Conservation (phyloP, 2,329 filamentous ascomycete species). For the Pezizomycotina sp. region DNA sequence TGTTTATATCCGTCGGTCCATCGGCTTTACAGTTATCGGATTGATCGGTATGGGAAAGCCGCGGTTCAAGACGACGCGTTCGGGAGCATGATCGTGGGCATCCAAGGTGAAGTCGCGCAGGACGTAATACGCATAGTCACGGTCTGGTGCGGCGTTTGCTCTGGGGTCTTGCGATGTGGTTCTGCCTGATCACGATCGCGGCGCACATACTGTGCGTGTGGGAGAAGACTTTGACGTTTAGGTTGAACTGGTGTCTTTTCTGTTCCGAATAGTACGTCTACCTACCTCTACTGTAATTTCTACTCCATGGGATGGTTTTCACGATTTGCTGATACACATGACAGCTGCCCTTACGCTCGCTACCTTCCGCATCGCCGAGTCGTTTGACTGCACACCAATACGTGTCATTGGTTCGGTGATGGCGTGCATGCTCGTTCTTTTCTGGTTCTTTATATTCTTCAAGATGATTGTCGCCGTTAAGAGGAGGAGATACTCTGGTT, state of each 20-base stretch:
- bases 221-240: constrained; percentile 49
- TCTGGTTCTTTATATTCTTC: constrained; percentile 51
- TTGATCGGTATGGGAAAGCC: constrained; percentile 45
- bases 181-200: constrained; percentile 64
- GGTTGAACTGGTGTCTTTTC: constrained; percentile 76
- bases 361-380: constrained; percentile 52
- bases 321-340: too few species aligned
- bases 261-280: constrained; percentile 63
- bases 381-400: constrained; percentile 43
- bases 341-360: constrained; percentile 57
- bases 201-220: constrained; percentile 53
- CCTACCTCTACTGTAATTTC: too few species aligned
- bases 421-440: constrained; percentile 46
- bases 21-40: constrained; percentile 43
- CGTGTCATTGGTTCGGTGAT: constrained; percentile 52
- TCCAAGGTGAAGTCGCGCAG: constrained; percentile 38
- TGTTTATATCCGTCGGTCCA: constrained; percentile 31
- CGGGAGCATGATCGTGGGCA: constrained; percentile 38
- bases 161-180: constrained; percentile 70
- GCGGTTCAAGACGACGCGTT: constrained; percentile 35
- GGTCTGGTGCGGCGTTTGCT: constrained; percentile 60
- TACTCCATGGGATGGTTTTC: too few species aligned
- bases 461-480: constrained; percentile 56
- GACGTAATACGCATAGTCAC: constrained; percentile 38
- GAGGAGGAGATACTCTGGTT: constrained; percentile 55